Evolutionary conservation across 768 basidiomycete genomes (phyloP), one percentile per base, ranked within the genome.

Genomic region (Multifurca ochricompacta): DNA sequence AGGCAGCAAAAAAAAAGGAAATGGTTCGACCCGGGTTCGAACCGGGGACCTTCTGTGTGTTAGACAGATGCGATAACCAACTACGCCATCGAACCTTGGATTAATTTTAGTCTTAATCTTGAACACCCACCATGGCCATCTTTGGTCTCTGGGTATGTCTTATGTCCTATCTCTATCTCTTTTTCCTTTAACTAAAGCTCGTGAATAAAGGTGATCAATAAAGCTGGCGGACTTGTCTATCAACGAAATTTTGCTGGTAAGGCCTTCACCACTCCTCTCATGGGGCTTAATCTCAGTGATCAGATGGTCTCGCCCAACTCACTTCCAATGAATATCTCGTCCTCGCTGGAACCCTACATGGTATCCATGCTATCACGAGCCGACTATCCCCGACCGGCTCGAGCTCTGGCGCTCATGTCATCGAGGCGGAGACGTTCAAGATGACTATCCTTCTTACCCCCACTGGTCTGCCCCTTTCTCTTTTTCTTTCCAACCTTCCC

Each of bases 341-440:
- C 16, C 80, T 98, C 36, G 96, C 96, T 2, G 95, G 95, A 40
- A 98, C 96, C 13, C 71, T 98, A 34, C 96, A 98, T 59, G 94
- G 95, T 47, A 95, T 99, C 27, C 96, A 98, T 63, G 96, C 96
- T n/a, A 98, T 98, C 62, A 97, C 95, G 0, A 85, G 87, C 59
- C 81, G 90, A 40, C 74, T 99, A 41, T 91, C 89, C 4, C 95
- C 96, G 3, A 80, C 78, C 16, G 87, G 86, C 4, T 64, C 77
- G 19, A 86, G 87, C 66, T 93, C 92, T 14, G 92, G 92, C 16
- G 88, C 86, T 7, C 87, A 97, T 64, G 84, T 91, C n/a, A 94
- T 98, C 60, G 95, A 97, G 66, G 91, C 86, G 13, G 96, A 98
- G 65, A 81, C 83, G 0, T 96, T 97, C 77, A 97, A 95, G 69